Percentiles rank a stretch among this genome's conserved stretches.
These are phyloP conservation scores for Fistulinella prunicolor DNA, from an alignment of 768 basidiomycete genomes.

Conservation along the genomic window DNA sequence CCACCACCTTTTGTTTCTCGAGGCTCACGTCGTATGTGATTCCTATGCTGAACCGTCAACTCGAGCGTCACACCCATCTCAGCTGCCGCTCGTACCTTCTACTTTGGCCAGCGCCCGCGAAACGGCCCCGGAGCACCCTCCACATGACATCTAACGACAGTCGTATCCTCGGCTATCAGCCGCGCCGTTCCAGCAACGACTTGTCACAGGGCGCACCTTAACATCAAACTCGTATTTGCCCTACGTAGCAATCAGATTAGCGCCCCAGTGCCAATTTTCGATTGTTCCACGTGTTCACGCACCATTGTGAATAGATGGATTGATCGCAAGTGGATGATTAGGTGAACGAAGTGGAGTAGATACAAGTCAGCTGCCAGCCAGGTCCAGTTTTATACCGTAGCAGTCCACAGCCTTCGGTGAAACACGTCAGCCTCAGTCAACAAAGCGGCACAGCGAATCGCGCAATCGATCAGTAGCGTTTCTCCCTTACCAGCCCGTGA, in stretches of 20 bases:
- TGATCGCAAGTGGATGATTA: background rate
- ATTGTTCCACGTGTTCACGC: background rate
- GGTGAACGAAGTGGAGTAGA: background rate
- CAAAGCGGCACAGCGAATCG: slow-evolving; percentile 1
- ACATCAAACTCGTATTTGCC: slow-evolving; percentile 72
- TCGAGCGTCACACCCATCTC: background rate
- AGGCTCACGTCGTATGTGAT: slow-evolving; percentile 58
- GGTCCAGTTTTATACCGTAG: background rate
- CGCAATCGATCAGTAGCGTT: slow-evolving; percentile 1
- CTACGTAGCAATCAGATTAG: slow-evolving; percentile 11
- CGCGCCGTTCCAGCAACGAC: background rate
- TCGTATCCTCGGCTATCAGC: slow-evolving; percentile 1
- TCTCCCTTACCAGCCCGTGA: no score
- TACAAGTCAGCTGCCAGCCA: background rate
- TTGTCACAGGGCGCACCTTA: slow-evolving; percentile 48
- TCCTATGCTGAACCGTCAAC: slow-evolving; percentile 1
- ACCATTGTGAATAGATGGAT: slow-evolving; percentile 12
- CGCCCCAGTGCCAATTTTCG: background rate
- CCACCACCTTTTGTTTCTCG: slow-evolving; percentile 69
- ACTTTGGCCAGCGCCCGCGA: slow-evolving; percentile 70
- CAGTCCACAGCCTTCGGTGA: no score
- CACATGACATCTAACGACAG: slow-evolving; percentile 71
- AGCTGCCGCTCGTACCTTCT: slow-evolving; percentile 26
- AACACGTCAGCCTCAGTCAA: slow-evolving; percentile 1
- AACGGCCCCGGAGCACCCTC: slow-evolving; percentile 83